Percentiles rank a stretch among this genome's conserved stretches.
Evolutionary conservation across 148 eudicot species (phyloP).

Genomic region (Diospyros kaki): DNA sequence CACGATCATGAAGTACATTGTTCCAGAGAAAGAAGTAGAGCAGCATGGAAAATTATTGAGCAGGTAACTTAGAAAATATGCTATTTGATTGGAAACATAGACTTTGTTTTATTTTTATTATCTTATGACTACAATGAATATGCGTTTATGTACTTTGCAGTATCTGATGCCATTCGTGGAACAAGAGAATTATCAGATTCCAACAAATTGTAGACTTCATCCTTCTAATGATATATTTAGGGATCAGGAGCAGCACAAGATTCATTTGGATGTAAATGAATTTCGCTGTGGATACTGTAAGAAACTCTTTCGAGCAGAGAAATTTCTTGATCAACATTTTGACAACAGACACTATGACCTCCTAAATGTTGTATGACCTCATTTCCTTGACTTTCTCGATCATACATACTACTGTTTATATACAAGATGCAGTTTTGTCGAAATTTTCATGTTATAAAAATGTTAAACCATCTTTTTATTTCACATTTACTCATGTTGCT

Average conservation of each 20-base stretch:
- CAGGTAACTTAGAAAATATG: slow-evolving; percentile 35
- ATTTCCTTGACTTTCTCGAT: slow-evolving; percentile 2
- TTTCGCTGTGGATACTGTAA: slow-evolving; percentile 95
- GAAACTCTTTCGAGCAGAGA: slow-evolving; percentile 71
- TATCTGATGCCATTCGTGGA: slow-evolving; percentile 87
- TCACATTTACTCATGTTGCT: not conserved
- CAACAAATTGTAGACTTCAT: slow-evolving; percentile 71
- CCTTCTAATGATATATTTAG: slow-evolving; percentile 77
- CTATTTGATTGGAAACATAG: slow-evolving; percentile 1
- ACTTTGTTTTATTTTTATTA: not conserved
- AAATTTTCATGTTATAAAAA: not conserved
- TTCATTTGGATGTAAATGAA: slow-evolving; percentile 63
- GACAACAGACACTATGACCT: slow-evolving; percentile 74
- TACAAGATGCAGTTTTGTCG: slow-evolving; percentile 2
- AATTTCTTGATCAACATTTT: slow-evolving; percentile 71
- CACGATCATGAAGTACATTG: slow-evolving; percentile 70
- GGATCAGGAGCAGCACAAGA: slow-evolving; percentile 86
- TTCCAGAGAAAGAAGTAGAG: slow-evolving; percentile 86
- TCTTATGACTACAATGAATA: not conserved
- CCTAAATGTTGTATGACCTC: slow-evolving; percentile 61
- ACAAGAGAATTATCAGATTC: slow-evolving; percentile 59
- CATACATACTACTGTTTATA: not conserved
- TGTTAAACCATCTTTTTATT: not conserved
- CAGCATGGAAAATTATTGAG: slow-evolving; percentile 76
- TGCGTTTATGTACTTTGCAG: slow-evolving; percentile 34